phyloP scores from a whole-genome alignment of 176 grass and related monocot genomes.

The Avena insularis region DNA sequence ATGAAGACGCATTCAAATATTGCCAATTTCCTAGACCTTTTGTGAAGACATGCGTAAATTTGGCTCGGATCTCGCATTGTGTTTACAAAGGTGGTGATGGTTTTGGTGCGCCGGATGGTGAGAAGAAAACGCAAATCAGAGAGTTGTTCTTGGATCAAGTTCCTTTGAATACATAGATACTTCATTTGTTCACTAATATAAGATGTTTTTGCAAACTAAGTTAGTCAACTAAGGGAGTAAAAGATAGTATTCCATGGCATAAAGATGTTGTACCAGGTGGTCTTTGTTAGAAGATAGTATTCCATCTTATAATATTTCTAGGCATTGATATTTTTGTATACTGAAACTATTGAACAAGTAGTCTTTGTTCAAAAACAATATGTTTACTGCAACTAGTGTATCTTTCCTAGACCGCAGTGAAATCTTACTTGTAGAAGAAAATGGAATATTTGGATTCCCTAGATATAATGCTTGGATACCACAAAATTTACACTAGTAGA shows the following conservation, averaged over 20 bases:
- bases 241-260: background rate
- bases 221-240: too few species aligned
- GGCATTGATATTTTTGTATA: background rate
- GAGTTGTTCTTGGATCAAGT: conserved; percentile 38
- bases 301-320: background rate
- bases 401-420: background rate
- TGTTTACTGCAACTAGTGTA: background rate
- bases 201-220: too few species aligned
- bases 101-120: conserved; percentile 35
- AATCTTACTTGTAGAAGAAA: background rate
- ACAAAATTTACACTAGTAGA: background rate
- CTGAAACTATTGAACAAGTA: background rate
- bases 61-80: conserved; percentile 52
- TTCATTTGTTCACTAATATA: too few species aligned
- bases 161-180: too few species aligned
- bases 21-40: conserved; percentile 6
- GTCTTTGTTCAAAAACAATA: background rate
- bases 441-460: background rate
- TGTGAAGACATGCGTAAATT: conserved; percentile 35
- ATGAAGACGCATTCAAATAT: conserved; percentile 27
- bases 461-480: background rate
- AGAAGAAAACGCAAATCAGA: conserved; percentile 40
- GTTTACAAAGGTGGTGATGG: conserved; percentile 48
- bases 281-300: background rate
- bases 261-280: background rate